These are phyloP conservation scores for Trichoderma koningiopsis DNA, from an alignment of 2,329 filamentous ascomycete species.

Conservation along the genomic window DNA sequence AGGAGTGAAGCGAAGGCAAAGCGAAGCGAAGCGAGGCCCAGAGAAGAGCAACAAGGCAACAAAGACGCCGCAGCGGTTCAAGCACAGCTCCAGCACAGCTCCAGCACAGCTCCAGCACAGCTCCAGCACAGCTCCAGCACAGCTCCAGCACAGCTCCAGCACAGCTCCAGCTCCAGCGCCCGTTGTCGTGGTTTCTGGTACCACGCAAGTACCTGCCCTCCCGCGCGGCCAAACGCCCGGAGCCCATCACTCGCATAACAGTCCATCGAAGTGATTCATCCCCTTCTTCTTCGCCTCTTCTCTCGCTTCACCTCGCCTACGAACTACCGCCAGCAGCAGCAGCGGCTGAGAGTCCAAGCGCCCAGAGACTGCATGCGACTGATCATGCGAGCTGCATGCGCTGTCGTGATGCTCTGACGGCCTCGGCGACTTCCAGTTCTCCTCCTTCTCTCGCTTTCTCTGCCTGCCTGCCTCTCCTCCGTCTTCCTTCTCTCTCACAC, in stretches of 20 bases:
- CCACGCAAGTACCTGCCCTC: not conserved
- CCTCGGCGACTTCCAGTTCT: slow-evolving; percentile 1
- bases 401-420: slow-evolving; percentile 21
- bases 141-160: no score
- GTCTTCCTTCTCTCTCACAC: not conserved
- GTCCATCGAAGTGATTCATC: slow-evolving; percentile 7
- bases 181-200: not conserved
- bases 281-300: not conserved
- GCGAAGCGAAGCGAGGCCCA: not conserved
- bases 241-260: slow-evolving; percentile 21
- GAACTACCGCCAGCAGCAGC: not conserved
- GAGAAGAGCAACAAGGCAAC: not conserved
- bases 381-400: slow-evolving; percentile 22
- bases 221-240: not conserved
- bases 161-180: no score
- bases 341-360: slow-evolving; percentile 19
- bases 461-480: not conserved
- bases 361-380: slow-evolving; percentile 8
- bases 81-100: not conserved
- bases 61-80: not conserved
- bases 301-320: not conserved
- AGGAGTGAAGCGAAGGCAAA: not conserved
- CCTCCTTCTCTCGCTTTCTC: not conserved
- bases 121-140: not conserved
- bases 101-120: no score